Base-by-base conservation (phyloP, 495 filamentous ascomycete genomes). In the Xylaria grammica region DNA sequence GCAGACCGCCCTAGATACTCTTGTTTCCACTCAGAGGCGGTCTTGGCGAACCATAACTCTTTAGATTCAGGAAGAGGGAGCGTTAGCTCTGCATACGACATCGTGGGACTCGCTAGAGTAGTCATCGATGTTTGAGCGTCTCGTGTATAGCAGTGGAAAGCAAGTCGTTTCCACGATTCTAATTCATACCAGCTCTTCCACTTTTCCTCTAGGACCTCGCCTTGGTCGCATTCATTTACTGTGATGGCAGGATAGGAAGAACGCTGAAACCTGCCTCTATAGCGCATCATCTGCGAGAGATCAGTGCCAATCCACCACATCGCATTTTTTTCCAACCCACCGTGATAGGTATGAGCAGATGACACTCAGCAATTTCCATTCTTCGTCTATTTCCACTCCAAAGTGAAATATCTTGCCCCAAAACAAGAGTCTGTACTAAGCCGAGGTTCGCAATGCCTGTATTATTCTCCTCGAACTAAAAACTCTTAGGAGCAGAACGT, bases 331-430 rank as follows among this genome's bases (percentile, higher is more conserved):
- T 38, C 20, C 36, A 29, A 46, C 56, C 26, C 67, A 85, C 81
- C 5, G 84, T 86, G 1, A 84, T 65, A 1, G 86, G 64, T 17
- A 81, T 78, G 40, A 83, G 78, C 29, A 78, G 72, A 66, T 84
- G 85, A 65, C 86, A 87, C 62, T 90, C 87, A 2, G 87, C 84
- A 40, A 91, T 85, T 69, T 91, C 88, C 67, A 88, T 89, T 66
- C 87, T 86, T n/a, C 88, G 73, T 49, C 85, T 81, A 61, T 86
- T 87, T 2, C 87, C 88, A 55, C 86, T 88, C 88, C 88, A 91
- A 9, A 91, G 75, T 0, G 85, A 85, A 40, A 89, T 77, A 53
- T 88, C 84, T 4, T 89, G 77, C 1, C 77, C 70, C 26, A 90
- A 62, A 15, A 86, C 74, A 54, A 83, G 80, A 5, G 82, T 80